Evolutionary conservation across 2,329 filamentous ascomycete genomes (phyloP), one percentile per base, ranked within the genome.

Genomic region (Cephalotrichum gorgonifer): DNA sequence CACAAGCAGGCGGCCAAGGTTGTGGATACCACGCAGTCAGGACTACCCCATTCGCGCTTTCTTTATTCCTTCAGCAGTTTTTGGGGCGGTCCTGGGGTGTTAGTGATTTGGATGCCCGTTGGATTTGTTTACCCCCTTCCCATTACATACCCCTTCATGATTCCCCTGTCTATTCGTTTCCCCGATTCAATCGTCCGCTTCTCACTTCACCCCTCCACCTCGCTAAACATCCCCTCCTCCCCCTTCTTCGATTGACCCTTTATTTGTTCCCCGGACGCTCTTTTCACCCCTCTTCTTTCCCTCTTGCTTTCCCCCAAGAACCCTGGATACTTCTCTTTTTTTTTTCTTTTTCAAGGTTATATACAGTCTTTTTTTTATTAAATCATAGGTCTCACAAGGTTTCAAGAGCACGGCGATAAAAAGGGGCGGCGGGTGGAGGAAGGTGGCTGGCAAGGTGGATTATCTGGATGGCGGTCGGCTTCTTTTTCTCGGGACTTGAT

Each of bases 31-130:
- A 41, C 27, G 4, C 27, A 52, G 47, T 54, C n/a, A n/a, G n/a
- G 35, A 20, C 35, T 39, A 9, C 35, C 17, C 35, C n/a, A 50
- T 48, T 55, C 30, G 44, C 41, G 49, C 45, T 46, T 47, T 51
- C 28, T 43, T 47, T 46, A 38, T 50, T 45, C 43, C 47, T 52
- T 48, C 33, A 25, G 35, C 35, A 22, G 17, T 20, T 31, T 31
- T 39, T 47, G 39, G 43, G 30, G 47, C 50, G 43, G 48, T 47
- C 50, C 41, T n/a, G 35, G 35, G 35, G 35, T 39, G 35, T 39
- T 39, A 20, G 35, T 48, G 49, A 42, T 51, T n/a, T n/a, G 43
- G 49, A 46, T 41, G 41, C 47, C 45, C 44, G n/a, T 39, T 39
- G 35, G 35, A 39, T 39, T 11, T 20, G 5, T 7, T 17, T 39